phyloP scores from a whole-genome alignment of 148 eudicot species.

The Limonium bicolor region DNA sequence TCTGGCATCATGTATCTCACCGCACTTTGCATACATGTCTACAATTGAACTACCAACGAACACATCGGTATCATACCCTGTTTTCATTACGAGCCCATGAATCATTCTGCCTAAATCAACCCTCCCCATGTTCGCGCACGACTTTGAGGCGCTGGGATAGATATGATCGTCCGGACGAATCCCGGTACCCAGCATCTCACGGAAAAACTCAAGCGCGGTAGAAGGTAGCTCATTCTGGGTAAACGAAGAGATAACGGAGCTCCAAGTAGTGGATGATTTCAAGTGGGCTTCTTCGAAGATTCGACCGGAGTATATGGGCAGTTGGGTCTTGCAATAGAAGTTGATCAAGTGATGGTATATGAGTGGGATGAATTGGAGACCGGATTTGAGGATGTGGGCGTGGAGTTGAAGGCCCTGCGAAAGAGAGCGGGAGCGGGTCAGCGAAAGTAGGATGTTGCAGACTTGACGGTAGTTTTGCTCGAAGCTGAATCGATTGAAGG shows the following conservation, averaged over 20 bases:
- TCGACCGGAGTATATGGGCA: conserved; percentile 32
- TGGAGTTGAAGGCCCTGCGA: conserved; percentile 52
- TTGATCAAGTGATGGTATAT: conserved; percentile 63
- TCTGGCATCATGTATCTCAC: conserved; percentile 35
- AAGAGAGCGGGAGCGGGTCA: conserved; percentile 30
- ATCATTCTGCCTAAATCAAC: conserved; percentile 31
- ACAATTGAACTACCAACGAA: conserved; percentile 68
- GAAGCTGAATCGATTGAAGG: conserved; percentile 13
- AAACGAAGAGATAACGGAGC: conserved; percentile 24
- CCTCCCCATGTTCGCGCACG: conserved; percentile 31
- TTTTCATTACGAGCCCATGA: conserved; percentile 51
- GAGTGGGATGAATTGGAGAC: conserved; percentile 39
- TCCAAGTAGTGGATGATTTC: conserved; percentile 24
- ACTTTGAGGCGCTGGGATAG: conserved; percentile 31
- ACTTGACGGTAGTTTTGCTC: conserved; percentile 22
- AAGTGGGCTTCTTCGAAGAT: conserved; percentile 37
- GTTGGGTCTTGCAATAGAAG: conserved; percentile 59
- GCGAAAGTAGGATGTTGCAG: conserved; percentile 29
- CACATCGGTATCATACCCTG: conserved; percentile 48
- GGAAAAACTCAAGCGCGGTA: conserved; percentile 17
- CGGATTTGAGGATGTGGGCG: conserved; percentile 48
- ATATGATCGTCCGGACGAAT: conserved; percentile 24
- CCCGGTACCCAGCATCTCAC: conserved; percentile 13
- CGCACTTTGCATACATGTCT: conserved; percentile 79
- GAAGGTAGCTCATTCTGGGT: conserved; percentile 28